Conservation (phyloP, 2,329 filamentous ascomycete genomes). For the Paraconiothyrium sp. region DNA sequence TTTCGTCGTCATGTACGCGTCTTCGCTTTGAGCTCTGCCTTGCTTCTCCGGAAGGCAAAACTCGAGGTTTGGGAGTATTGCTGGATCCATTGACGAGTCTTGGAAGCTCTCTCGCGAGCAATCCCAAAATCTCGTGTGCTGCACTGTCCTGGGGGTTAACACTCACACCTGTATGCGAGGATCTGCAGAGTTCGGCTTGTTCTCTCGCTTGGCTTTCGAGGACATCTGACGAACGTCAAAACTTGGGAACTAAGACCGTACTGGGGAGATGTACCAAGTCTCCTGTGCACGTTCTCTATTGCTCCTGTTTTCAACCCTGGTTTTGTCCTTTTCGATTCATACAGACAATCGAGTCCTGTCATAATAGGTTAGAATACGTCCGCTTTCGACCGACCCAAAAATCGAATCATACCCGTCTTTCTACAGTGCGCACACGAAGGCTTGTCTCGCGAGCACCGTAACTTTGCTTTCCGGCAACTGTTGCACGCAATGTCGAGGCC, state of each 20-base stretch:
- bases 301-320: conserved; percentile 30
- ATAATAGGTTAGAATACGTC: background rate
- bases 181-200: conserved; percentile 6
- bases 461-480: conserved; percentile 28
- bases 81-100: conserved; percentile 19
- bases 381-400: background rate
- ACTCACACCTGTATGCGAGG: background rate
- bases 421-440: conserved; percentile 28
- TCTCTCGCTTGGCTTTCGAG: conserved; percentile 23
- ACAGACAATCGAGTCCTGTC: conserved; percentile 27
- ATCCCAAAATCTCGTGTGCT: conserved; percentile 21
- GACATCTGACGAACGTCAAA: conserved; percentile 18
- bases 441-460: conserved; percentile 30
- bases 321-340: conserved; percentile 28
- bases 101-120: conserved; percentile 29
- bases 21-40: conserved; percentile 20
- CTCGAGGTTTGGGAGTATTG: conserved; percentile 1
- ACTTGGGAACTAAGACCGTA: background rate
- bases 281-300: conserved; percentile 29
- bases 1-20: conserved; percentile 15
- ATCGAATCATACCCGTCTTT: conserved; percentile 25
- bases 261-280: conserved; percentile 21
- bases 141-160: conserved; percentile 11
- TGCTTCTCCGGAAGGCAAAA: conserved; percentile 10
- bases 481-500: conserved; percentile 26